These are phyloP conservation scores for Aspergillus quadrilineatus DNA, from an alignment of 2,329 filamentous ascomycete genomes.

Conservation along the genomic window DNA sequence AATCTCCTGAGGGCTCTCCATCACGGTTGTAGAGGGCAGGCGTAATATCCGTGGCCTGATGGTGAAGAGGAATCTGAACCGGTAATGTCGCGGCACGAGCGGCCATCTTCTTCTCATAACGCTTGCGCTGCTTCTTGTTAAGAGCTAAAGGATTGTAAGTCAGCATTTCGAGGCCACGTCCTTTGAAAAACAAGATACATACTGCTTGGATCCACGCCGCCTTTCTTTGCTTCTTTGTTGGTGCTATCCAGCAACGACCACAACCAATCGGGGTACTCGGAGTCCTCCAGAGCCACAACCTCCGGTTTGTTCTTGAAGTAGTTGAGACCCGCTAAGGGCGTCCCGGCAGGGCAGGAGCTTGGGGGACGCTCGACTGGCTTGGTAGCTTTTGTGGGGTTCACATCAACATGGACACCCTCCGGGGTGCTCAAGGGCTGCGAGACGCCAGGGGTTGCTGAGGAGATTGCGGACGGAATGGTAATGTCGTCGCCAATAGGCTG, in stretches of 20 bases:
- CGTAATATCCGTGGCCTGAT: slow-evolving; percentile 47
- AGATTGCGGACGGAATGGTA: slow-evolving; percentile 37
- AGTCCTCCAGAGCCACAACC: slow-evolving; percentile 46
- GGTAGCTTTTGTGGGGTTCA: slow-evolving; percentile 26
- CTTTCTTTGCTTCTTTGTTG: slow-evolving; percentile 34
- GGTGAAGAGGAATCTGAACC: slow-evolving; percentile 44
- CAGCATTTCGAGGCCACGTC: slow-evolving; percentile 11
- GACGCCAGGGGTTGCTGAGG: slow-evolving; percentile 40
- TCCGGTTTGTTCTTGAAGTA: slow-evolving; percentile 50
- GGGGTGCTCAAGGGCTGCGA: slow-evolving; percentile 45
- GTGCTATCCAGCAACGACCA: slow-evolving; percentile 45
- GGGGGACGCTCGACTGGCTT: slow-evolving; percentile 31
- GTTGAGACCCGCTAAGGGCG: slow-evolving; percentile 43
- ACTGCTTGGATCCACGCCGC: slow-evolving; percentile 43
- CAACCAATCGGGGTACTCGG: slow-evolving; percentile 51
- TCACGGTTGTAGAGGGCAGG: slow-evolving; percentile 37
- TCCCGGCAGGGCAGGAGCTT: slow-evolving; percentile 43
- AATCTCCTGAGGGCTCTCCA: slow-evolving; percentile 21
- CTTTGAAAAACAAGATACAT: slow-evolving; percentile 21
- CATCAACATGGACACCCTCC: slow-evolving; percentile 30
- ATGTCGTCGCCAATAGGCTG: slow-evolving; percentile 33
- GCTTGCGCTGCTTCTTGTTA: slow-evolving; percentile 50
- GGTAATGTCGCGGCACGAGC: slow-evolving; percentile 40
- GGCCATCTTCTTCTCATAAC: slow-evolving; percentile 49
- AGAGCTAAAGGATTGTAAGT: slow-evolving; percentile 32